Base-by-base conservation (phyloP, 176 grass and related monocot species). In the Oryza longistaminata region DNA sequence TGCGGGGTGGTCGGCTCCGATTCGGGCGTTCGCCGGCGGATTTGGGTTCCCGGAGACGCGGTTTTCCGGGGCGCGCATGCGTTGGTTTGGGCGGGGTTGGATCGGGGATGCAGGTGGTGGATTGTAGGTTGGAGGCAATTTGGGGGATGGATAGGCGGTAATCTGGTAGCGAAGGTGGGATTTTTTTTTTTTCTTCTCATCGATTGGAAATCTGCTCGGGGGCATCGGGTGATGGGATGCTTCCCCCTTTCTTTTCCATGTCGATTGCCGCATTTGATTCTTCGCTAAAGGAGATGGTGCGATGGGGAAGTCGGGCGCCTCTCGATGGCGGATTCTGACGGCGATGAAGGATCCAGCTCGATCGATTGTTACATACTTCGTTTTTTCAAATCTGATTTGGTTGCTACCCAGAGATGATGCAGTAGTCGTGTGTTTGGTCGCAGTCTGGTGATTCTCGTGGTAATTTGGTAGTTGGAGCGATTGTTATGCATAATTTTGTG, bases 141-240 rank as follows among this genome's bases (percentile, higher is more conserved):
- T 80, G 81, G 70, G 70, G 33, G 48, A 13, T 43, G 12, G 76
- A 83, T 73, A 68, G 77, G 35, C 21, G 79, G 68, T 83, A 78
- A 78, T 72, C 86, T 71, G 77, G 78, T 71, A 68, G 70, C 22
- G 73, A 88, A 84, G 75, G 17, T 27, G 17, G 19, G 71, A 60
- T 71, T 87, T 93, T 85, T 64, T 85, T 64, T 22, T 4, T 71
- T 87, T 93, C 82, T 52, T 22, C 3, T 12, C 37, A 22, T 73
- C 25, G 37, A n/a, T 76, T 66, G 17, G 66, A 85, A 90, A 88
- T 89, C 61, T 26, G 17, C 48, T 9, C 24, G 31, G 58, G 67
- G 69, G 39, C 50, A 92, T 85, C 83, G 62, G 80, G 50, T 88
- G 85, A 92, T 85, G 73, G 67, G 83, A 88, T 88, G 75, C 61